Conservation (phyloP, 2,329 filamentous ascomycete genomes). For the Nemania bipapillata region DNA sequence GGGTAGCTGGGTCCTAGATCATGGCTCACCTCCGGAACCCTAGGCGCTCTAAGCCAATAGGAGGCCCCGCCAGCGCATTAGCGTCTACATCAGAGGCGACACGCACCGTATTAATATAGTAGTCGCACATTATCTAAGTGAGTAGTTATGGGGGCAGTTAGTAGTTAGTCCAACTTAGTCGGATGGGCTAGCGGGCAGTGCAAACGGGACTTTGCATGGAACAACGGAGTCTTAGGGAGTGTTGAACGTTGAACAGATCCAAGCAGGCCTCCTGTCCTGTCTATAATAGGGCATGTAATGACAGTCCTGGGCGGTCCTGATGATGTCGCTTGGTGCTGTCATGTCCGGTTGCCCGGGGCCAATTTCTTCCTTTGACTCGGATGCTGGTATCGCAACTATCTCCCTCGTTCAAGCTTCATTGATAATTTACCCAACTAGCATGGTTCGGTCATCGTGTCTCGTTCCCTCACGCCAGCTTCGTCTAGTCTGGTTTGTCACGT, state of each 20-base stretch:
- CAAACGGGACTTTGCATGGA: conserved; percentile 24
- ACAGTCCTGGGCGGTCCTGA: conserved; percentile 8
- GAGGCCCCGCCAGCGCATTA: conserved; percentile 7
- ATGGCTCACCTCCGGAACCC: conserved; percentile 12
- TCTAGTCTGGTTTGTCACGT: conserved; percentile 4
- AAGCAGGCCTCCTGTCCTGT: no score
- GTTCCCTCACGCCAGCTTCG: conserved; percentile 7
- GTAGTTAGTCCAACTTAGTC: conserved; percentile 10
- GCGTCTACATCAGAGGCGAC: conserved; percentile 24
- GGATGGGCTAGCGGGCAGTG: conserved; percentile 18
- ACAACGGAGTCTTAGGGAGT: conserved; percentile 12
- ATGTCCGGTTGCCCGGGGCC: conserved; percentile 7
- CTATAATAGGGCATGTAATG: no score
- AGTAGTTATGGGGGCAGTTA: conserved; percentile 4
- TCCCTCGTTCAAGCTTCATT: conserved; percentile 19
- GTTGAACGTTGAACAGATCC: conserved; percentile 12
- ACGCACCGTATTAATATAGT: conserved; percentile 27
- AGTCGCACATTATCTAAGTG: conserved; percentile 29
- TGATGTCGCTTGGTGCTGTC: conserved; percentile 16
- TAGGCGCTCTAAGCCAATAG: conserved; percentile 19
- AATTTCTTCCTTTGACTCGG: conserved; percentile 14
- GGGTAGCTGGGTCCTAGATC: neutral
- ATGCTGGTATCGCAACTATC: neutral
- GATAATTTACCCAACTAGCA: neutral
- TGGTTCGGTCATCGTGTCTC: conserved; percentile 11